These are phyloP conservation scores for Metahyphopichia silvanorum DNA, from an alignment of 805 yeast genomes.

Conservation along the genomic window DNA sequence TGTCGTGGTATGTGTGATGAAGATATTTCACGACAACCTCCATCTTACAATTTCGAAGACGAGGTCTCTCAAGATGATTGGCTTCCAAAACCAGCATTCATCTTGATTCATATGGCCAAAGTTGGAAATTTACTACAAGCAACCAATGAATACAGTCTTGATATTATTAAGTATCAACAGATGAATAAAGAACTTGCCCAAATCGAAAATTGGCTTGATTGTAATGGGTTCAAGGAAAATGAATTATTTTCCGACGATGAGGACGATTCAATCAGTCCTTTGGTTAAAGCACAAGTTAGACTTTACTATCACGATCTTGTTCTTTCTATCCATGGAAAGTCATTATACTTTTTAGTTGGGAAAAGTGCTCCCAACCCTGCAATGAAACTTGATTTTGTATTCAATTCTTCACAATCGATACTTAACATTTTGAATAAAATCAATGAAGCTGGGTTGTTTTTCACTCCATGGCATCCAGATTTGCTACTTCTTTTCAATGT, in stretches of 20 bases:
- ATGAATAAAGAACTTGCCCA: slow-evolving; percentile 27
- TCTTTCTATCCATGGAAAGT: slow-evolving; percentile 33
- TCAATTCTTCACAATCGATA: slow-evolving; percentile 27
- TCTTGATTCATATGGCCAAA: slow-evolving; percentile 42
- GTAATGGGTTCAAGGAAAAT: slow-evolving; percentile 29
- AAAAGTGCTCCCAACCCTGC: slow-evolving; percentile 26
- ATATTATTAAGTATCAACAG: slow-evolving; percentile 24
- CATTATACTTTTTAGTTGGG: slow-evolving; percentile 31
- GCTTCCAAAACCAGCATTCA: slow-evolving; percentile 45
- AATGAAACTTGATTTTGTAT: slow-evolving; percentile 25
- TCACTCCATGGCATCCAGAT: slow-evolving; percentile 53
- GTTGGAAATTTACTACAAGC: slow-evolving; percentile 36
- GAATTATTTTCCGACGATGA: slow-evolving; percentile 9
- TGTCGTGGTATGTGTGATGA: slow-evolving; percentile 31
- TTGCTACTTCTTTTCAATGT: slow-evolving; percentile 43
- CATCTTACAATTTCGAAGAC: slow-evolving; percentile 20
- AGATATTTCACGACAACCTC: slow-evolving; percentile 34
- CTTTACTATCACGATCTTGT: slow-evolving; percentile 38
- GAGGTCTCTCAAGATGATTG: slow-evolving; percentile 43
- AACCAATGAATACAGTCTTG: slow-evolving; percentile 21
- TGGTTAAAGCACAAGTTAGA: slow-evolving; percentile 33
- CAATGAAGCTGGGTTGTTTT: slow-evolving; percentile 22
- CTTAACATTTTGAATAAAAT: slow-evolving; percentile 27
- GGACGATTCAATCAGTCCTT: slow-evolving; percentile 10
- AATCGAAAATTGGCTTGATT: slow-evolving; percentile 31